Percentiles rank a stretch among this genome's conserved stretches.
phyloP scores from a whole-genome alignment of 73 alveolate species.

The Vitrella brassicaformis region DNA sequence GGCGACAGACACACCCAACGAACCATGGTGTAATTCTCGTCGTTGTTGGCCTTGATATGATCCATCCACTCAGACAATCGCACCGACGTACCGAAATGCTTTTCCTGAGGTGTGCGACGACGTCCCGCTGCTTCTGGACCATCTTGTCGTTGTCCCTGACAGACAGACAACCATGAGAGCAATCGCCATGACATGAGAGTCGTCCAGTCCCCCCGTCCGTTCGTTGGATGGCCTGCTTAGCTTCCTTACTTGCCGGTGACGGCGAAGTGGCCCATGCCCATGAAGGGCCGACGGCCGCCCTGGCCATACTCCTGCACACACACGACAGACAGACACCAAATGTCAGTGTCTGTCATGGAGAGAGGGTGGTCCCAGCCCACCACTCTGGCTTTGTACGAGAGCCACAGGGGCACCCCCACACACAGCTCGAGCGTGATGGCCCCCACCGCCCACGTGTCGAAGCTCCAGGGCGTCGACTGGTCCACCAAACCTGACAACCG shows the following conservation, averaged over 20 bases:
- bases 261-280: constrained; percentile 48
- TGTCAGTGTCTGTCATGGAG: too few relatives aligned
- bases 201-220: too few relatives aligned
- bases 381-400: constrained; percentile 46
- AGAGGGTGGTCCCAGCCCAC: too few relatives aligned
- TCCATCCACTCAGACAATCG: constrained; percentile 1
- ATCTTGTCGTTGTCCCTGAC: constrained; percentile 37
- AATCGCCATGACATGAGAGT: neutral
- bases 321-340: too few relatives aligned
- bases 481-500: constrained; percentile 1
- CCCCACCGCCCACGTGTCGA: constrained; percentile 60
- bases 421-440: constrained; percentile 48
- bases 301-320: too few relatives aligned
- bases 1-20: neutral
- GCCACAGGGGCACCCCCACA: constrained; percentile 64
- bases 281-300: constrained; percentile 12
- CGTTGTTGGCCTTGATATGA: too few relatives aligned
- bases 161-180: neutral
- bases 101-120: constrained; percentile 11
- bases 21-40: too few relatives aligned
- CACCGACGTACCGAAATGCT: constrained; percentile 16
- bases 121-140: constrained; percentile 20
- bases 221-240: too few relatives aligned
- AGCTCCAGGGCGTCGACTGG: constrained; percentile 47
- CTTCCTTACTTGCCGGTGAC: constrained; percentile 36